Conservation (phyloP, 495 filamentous ascomycete species). For the Cudoniella acicularis region DNA sequence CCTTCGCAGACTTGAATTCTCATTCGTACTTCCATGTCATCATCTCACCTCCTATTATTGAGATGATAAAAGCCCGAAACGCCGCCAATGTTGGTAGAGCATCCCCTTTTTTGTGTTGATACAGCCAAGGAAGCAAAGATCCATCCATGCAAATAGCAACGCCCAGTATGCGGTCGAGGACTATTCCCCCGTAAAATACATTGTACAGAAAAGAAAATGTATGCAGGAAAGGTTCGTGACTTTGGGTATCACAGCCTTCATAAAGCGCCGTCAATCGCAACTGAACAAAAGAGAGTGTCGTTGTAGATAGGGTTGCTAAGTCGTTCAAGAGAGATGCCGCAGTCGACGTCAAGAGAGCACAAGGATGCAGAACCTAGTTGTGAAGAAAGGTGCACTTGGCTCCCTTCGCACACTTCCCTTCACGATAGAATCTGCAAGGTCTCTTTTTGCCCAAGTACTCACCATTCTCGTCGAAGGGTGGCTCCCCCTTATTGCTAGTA, state of each 20-base stretch:
- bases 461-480: constrained; percentile 19
- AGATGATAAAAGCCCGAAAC: not conserved
- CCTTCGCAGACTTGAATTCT: not conserved
- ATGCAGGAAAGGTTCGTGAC: not conserved
- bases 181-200: not conserved
- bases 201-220: not conserved
- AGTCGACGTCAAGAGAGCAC: not conserved
- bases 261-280: not conserved
- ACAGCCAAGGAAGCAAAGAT: not conserved
- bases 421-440: constrained; percentile 72
- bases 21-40: not conserved
- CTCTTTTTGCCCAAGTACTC: constrained; percentile 38
- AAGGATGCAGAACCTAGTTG: constrained; percentile 26
- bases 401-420: constrained; percentile 80
- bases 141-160: not conserved
- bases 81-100: not conserved
- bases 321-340: not conserved
- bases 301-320: not conserved
- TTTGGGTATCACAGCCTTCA: not conserved
- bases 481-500: not conserved
- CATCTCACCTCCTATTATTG: not conserved
- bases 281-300: not conserved
- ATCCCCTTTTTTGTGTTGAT: not conserved
- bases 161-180: not conserved
- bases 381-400: constrained; percentile 84